Conservation (phyloP, 805 yeast genomes). For the Candida odintsovae region DNA sequence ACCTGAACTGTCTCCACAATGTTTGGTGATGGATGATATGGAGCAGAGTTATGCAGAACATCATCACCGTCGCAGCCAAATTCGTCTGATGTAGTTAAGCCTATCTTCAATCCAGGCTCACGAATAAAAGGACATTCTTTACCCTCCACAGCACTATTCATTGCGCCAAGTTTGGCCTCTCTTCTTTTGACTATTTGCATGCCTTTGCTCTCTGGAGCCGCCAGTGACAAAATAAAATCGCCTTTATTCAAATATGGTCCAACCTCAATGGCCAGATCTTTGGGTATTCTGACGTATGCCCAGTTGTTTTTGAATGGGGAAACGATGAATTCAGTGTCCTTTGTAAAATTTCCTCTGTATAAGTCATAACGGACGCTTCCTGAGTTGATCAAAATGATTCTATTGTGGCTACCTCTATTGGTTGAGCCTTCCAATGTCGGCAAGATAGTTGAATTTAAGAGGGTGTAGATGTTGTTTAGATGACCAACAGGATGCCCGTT, state of each 20-base stretch:
- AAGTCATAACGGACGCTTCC: conserved; percentile 87
- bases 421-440: conserved; percentile 33
- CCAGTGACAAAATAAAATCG: conserved; percentile 33
- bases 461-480: conserved; percentile 48
- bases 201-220: conserved; percentile 14
- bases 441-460: conserved; percentile 54
- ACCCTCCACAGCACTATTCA: neutral
- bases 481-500: conserved; percentile 61
- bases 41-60: conserved; percentile 56
- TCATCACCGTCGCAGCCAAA: conserved; percentile 86
- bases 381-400: conserved; percentile 69
- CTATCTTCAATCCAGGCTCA: conserved; percentile 40
- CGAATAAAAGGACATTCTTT: conserved; percentile 11
- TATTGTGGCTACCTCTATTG: conserved; percentile 18
- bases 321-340: conserved; percentile 73
- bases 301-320: conserved; percentile 83
- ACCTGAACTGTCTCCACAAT: conserved; percentile 54
- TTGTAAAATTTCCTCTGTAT: conserved; percentile 77
- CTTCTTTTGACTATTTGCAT: neutral
- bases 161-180: neutral
- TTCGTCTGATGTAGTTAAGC: conserved; percentile 82
- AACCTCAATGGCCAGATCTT: conserved; percentile 47
- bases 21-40: conserved; percentile 64
- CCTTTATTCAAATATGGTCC: conserved; percentile 52
- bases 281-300: conserved; percentile 61